These are phyloP conservation scores for Hylodesmum podocarpum DNA, from an alignment of 306 rosid genomes.

Conservation along the genomic window DNA sequence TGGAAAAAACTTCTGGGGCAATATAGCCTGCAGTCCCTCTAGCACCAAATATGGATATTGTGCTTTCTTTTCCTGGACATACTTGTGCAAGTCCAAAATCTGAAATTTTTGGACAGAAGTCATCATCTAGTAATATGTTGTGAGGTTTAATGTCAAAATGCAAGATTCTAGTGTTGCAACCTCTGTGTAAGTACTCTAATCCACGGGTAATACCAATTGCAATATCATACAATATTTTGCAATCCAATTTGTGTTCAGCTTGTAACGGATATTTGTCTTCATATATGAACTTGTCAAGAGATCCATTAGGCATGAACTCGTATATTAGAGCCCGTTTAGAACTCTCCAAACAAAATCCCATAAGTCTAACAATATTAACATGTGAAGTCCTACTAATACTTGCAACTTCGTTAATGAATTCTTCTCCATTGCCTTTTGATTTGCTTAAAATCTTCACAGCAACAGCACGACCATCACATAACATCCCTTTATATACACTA, in stretches of 20 bases:
- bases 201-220: constrained; percentile 29
- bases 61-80: constrained; percentile 22
- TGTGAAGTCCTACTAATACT: constrained; percentile 34
- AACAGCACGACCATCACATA: constrained; percentile 28
- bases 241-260: not conserved
- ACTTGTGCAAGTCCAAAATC: constrained; percentile 40
- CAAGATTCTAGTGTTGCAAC: constrained; percentile 24
- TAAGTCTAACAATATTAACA: constrained; percentile 27
- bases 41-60: constrained; percentile 1
- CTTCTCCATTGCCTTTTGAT: constrained; percentile 34
- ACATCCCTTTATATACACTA: constrained; percentile 44
- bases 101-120: constrained; percentile 26
- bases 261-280: not conserved
- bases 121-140: constrained; percentile 10
- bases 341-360: constrained; percentile 17
- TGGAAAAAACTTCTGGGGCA: constrained; percentile 34
- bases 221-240: constrained; percentile 22
- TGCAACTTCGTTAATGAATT: constrained; percentile 48
- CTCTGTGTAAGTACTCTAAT: constrained; percentile 24
- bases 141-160: constrained; percentile 41
- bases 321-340: constrained; percentile 26
- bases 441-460: constrained; percentile 42
- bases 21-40: constrained; percentile 35
- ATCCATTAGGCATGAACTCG: constrained; percentile 26
- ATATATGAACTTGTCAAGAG: constrained; percentile 27